Conservation (phyloP, 768 basidiomycete genomes). For the Lepiota subincarnata region DNA sequence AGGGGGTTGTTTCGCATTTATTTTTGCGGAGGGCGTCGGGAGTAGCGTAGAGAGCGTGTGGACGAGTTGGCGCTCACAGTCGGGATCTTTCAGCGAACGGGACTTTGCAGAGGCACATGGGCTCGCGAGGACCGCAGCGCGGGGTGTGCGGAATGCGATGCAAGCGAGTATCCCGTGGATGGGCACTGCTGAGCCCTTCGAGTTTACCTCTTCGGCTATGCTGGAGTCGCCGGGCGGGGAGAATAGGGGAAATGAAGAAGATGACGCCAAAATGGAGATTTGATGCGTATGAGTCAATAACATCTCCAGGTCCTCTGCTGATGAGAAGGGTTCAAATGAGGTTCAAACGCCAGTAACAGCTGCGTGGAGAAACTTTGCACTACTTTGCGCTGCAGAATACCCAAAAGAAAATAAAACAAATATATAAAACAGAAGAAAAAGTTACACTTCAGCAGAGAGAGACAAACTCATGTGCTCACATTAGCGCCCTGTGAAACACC, state of each 20-base stretch:
- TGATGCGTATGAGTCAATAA: conserved; percentile 15
- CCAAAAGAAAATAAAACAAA: too few relatives aligned
- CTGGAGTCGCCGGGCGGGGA: conserved; percentile 8
- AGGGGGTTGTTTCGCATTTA: conserved; percentile 69
- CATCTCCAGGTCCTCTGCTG: too few relatives aligned
- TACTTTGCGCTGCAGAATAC: too few relatives aligned
- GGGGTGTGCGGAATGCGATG: conserved; percentile 43
- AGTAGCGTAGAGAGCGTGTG: conserved; percentile 36
- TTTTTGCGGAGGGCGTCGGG: conserved; percentile 33
- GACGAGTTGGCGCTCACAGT: conserved; percentile 48
- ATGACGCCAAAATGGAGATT: conserved; percentile 42
- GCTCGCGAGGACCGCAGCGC: conserved; percentile 45
- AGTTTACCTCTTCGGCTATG: not conserved
- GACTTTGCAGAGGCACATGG: conserved; percentile 42
- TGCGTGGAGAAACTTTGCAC: too few relatives aligned
- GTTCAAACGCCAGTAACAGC: too few relatives aligned
- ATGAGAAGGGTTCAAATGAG: too few relatives aligned
- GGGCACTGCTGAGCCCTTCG: conserved; percentile 7
- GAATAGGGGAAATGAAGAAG: conserved; percentile 19
- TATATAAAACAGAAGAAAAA: too few relatives aligned
- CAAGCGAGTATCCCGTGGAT: conserved; percentile 34
- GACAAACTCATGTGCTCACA: too few relatives aligned
- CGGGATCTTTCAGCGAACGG: conserved; percentile 32
- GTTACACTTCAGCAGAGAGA: too few relatives aligned
- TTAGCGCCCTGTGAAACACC: too few relatives aligned